phyloP scores from a whole-genome alignment of 192 early-diverging fungal species.

The Coemansia guatemalensis region DNA sequence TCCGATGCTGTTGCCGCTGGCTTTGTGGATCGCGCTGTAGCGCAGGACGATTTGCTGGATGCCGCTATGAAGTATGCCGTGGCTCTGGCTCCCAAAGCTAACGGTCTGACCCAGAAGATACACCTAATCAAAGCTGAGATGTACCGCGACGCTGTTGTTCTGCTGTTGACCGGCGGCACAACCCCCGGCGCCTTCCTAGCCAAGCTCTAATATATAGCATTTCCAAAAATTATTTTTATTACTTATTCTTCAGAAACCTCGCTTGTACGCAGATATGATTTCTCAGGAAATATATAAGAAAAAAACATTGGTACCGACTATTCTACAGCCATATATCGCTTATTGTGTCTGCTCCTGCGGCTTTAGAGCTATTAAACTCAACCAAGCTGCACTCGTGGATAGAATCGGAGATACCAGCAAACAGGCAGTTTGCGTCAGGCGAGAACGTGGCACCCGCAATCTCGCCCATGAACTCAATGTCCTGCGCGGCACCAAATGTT shows the following conservation, averaged over 20 bases:
- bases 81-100: conserved; percentile 57
- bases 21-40: conserved; percentile 61
- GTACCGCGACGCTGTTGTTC: conserved; percentile 56
- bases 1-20: conserved; percentile 60
- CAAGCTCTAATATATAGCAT: conserved; percentile 32
- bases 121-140: conserved; percentile 67
- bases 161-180: conserved; percentile 35
- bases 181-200: conserved; percentile 40
- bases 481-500: conserved; percentile 27
- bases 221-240: neutral
- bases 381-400: conserved; percentile 34
- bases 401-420: conserved; percentile 41
- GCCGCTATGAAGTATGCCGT: conserved; percentile 58
- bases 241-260: too few species aligned
- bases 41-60: conserved; percentile 53
- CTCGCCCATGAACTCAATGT: conserved; percentile 52
- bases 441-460: conserved; percentile 43
- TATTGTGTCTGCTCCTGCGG: conserved; percentile 1
- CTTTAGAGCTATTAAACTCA: conserved; percentile 16
- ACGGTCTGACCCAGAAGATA: conserved; percentile 55
- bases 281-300: too few species aligned
- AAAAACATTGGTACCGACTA: neutral
- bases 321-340: too few species aligned
- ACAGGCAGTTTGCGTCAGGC: conserved; percentile 47
- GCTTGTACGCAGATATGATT: too few species aligned